These are phyloP conservation scores for apple (Malus domestica) DNA, from an alignment of 306 rosid genomes.

Conservation along the genomic window DNA sequence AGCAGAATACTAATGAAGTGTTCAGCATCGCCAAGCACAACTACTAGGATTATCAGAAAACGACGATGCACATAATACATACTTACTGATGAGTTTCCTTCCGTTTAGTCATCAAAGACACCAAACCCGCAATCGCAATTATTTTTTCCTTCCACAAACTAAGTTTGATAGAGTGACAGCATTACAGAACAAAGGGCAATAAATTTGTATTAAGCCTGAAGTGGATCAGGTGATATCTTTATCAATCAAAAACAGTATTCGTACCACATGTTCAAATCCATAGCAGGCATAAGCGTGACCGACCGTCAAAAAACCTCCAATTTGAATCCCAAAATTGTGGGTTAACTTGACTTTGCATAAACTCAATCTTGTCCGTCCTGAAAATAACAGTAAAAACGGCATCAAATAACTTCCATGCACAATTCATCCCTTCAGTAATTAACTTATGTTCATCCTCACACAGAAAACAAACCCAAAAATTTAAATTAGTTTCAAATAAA, in stretches of 20 bases:
- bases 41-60: neutral
- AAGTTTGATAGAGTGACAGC: neutral
- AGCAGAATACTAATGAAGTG: neutral
- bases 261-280: slow-evolving; percentile 10
- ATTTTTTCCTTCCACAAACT: slow-evolving; percentile 7
- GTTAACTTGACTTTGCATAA: slow-evolving; percentile 8
- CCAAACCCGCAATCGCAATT: neutral
- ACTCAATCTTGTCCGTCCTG: slow-evolving; percentile 28
- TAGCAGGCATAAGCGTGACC: neutral
- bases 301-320: slow-evolving; percentile 6
- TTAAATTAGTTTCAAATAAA: neutral
- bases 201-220: slow-evolving; percentile 1
- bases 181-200: slow-evolving; percentile 10
- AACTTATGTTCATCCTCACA: neutral
- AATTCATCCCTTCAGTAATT: neutral
- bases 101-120: neutral
- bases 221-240: slow-evolving; percentile 5
- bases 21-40: neutral
- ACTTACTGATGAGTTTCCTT: neutral
- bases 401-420: slow-evolving; percentile 1
- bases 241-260: slow-evolving; percentile 19
- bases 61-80: neutral
- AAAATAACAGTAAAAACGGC: neutral
- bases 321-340: neutral
- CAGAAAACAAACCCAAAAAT: neutral